Base-by-base conservation (phyloP, 768 basidiomycete genomes). In the Aureoboletus auriporus region DNA sequence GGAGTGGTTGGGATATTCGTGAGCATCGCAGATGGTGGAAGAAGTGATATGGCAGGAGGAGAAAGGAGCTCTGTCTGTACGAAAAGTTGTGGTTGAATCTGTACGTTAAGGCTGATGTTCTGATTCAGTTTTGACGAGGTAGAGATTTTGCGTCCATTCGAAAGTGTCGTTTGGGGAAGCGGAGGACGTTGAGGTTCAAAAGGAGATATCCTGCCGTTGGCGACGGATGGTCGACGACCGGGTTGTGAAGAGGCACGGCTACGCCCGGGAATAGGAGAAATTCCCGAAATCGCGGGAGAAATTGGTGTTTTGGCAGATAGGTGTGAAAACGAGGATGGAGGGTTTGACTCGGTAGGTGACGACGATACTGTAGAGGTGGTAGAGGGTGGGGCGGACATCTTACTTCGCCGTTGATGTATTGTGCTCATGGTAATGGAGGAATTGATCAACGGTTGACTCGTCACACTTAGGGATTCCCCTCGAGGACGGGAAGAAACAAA, bases 181-280 rank as follows among this genome's bases (percentile, higher is more conserved):
- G 79, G 83, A 11, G 79, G 83, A 40, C 67, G 73, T 35, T 72
- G 73, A 40, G 50, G 53, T 56, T 79, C 83, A 44, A 69, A 71
- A 46, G 72, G 82, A 36, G 77, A 81, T 53, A 72, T 70, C 40
- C 76, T 71, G 42, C 78, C 75, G 53, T 76, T 73, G 31, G 73
- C 64, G 28, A 81, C 52, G 12, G 84, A 79, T 23, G 86, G 85
- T 47, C 86, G 72, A 48, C 86, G 77, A 26, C 82, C 84, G 37
- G 89, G 87, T 54, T 91, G 89, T 34, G 89, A 90, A 11, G 78
- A 80, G 31, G 89, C 86, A 40, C 89, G 78, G 48, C 60, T 75
- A 49, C 89, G 78, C 17, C 69, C 68, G 0, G 73, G 71, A 28
- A 61, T 62, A 2, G 73, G 64, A 26, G 65, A 60, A 34, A 62